These are phyloP conservation scores for Pythium sp. DNA, from an alignment of 352 stramenopile species.

Conservation along the genomic window DNA sequence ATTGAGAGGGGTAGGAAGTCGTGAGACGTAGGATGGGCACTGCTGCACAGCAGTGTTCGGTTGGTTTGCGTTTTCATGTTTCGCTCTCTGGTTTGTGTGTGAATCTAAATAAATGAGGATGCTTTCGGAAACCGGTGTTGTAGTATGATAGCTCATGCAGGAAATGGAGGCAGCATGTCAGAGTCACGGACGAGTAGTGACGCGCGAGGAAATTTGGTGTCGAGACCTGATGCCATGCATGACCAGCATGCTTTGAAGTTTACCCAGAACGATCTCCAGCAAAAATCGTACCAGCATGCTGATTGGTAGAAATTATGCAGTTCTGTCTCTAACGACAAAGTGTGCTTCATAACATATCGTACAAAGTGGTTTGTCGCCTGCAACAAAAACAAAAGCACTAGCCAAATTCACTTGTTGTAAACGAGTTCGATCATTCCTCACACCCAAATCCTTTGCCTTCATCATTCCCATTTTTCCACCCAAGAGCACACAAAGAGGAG, in stretches of 20 bases:
- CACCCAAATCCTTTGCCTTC: background rate
- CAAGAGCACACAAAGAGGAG: background rate
- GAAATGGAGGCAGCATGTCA: background rate
- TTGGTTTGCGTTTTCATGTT: background rate
- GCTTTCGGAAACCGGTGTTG: background rate
- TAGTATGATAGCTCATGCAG: background rate
- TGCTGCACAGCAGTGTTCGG: background rate
- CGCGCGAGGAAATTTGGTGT: background rate
- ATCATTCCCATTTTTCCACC: conserved; percentile 2
- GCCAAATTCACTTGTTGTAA: background rate
- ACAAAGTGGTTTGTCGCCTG: background rate
- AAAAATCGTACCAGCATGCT: background rate
- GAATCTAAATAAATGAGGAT: background rate
- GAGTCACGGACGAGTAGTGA: background rate
- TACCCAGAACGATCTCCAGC: too few relatives aligned
- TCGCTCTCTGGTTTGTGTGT: background rate
- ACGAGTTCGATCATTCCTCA: background rate
- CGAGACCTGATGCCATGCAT: background rate
- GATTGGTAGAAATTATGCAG: background rate
- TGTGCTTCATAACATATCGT: background rate
- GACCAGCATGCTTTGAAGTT: background rate
- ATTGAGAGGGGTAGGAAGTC: background rate
- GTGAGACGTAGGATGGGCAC: background rate
- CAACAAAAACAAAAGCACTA: background rate
- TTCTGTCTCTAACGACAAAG: background rate